A percentile compares a stretch with the other conserved stretches of the same genome.
phyloP scores from a whole-genome alignment of 768 basidiomycete species.

The Ramaria sp. region DNA sequence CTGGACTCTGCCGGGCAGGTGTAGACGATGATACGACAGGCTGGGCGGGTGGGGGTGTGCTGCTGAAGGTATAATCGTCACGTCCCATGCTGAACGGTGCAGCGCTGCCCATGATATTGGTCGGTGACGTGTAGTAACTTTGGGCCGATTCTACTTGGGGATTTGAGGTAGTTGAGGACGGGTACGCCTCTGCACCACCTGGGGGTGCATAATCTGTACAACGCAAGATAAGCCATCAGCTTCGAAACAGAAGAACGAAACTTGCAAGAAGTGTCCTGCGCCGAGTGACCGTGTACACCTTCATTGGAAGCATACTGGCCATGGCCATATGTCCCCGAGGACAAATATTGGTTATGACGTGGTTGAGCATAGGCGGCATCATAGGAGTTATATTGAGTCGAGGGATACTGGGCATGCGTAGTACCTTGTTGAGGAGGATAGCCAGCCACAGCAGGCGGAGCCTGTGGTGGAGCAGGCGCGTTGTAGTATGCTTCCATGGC shows the following conservation, averaged over 20 bases:
- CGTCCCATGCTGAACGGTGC: conserved; percentile 1
- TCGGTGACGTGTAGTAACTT: not conserved
- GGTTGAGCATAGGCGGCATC: not conserved
- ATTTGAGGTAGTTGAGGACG: conserved; percentile 16
- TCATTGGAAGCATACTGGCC: conserved; percentile 19
- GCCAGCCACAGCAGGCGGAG: conserved; percentile 34
- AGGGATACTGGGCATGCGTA: conserved; percentile 1
- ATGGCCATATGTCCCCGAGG: conserved; percentile 4
- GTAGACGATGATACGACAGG: not conserved
- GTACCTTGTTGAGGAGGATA: not conserved
- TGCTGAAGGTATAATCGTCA: conserved; percentile 2
- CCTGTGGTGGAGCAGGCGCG: conserved; percentile 25
- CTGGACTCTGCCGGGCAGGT: not conserved
- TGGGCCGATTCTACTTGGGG: not conserved
- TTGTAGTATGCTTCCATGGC: conserved; percentile 73
- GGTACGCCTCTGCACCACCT: conserved; percentile 34
- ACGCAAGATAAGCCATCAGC: not conserved
- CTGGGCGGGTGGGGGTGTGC: not conserved
- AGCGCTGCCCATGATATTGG: not conserved
- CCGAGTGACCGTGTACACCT: conserved; percentile 39
- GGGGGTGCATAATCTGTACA: conserved; percentile 37
- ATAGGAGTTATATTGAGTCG: conserved; percentile 2
- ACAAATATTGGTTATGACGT: conserved; percentile 2
- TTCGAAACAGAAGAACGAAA: conserved; percentile 8
- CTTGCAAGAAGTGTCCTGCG: conserved; percentile 47